Evolutionary conservation across 2,329 filamentous ascomycete genomes (phyloP), one percentile per base, ranked within the genome.

Genomic region (Botrytis pseudocinerea): DNA sequence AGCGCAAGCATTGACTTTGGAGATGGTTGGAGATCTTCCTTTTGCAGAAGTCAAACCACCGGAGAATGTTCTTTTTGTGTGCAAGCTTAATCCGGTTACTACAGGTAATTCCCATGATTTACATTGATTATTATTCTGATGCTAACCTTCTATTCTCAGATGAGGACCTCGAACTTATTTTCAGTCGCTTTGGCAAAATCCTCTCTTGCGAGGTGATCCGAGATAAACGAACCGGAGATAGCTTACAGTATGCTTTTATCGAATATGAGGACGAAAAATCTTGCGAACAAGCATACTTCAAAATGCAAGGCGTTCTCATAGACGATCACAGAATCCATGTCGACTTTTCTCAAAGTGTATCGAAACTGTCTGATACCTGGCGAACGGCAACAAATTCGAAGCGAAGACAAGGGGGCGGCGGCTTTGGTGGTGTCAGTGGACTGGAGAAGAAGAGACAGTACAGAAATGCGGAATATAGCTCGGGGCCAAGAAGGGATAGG

Each of bases 311-410:
- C 2, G 95, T 98, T 2, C 85, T 99, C 72, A 98, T 99, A 76
- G 96, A 99, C 79, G 96, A 99, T 79, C 93, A 97, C 76, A 91
- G 96, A 60, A 99, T 99, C 76, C 96, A 99, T 80, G 96, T 99
- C 72, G 96, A 99, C 83, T 99, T 99, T 83, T 98, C 95, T 18
- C 96, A 99, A 84, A 97, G 94, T 81, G 96, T 95, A 75, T 89
- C 91, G 75, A 95, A 94, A 80, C 84, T 99, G 12, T 96, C 94
- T 63, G 93, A 97, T 75, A 91, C 91, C 25, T 99, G 96, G 96
- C 89, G 96, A 75, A 92, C 90, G 74, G 91, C 91, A 60, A 94
- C 95, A 32, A 97, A 97, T 80, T 88, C 87, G 59, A 98, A 97
- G 84, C 88, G 95, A 64, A 84, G 86, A 79, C 82, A 84, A 3